These are phyloP conservation scores for Pisolithus albus DNA, from an alignment of 768 basidiomycete genomes.

Conservation along the genomic window DNA sequence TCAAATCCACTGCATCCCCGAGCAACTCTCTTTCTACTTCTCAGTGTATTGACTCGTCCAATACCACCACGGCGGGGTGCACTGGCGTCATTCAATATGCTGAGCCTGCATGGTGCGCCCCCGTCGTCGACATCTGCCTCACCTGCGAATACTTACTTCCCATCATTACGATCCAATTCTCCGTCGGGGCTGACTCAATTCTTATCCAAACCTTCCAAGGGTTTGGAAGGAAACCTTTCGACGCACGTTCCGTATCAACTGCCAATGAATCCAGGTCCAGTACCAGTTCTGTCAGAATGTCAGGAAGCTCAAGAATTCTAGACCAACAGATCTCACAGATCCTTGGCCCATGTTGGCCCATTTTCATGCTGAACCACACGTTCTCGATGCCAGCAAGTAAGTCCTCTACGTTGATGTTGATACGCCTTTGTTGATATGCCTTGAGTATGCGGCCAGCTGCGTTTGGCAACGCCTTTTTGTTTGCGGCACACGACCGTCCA, in stretches of 20 bases:
- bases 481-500: slow-evolving; percentile 2
- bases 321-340: slow-evolving; percentile 78
- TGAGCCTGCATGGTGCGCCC: slow-evolving; percentile 32
- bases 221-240: slow-evolving; percentile 58
- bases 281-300: slow-evolving; percentile 40
- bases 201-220: slow-evolving; percentile 60
- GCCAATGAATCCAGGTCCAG: slow-evolving; percentile 44
- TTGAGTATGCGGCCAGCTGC: too few relatives aligned
- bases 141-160: slow-evolving; percentile 32
- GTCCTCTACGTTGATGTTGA: slow-evolving; percentile 16
- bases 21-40: background rate
- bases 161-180: slow-evolving; percentile 50
- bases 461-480: background rate
- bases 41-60: background rate
- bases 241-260: slow-evolving; percentile 37
- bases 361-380: slow-evolving; percentile 41
- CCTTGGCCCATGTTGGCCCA: slow-evolving; percentile 61
- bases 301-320: slow-evolving; percentile 75
- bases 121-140: slow-evolving; percentile 23
- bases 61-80: slow-evolving; percentile 49
- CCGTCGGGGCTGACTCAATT: slow-evolving; percentile 54
- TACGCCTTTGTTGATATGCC: too few relatives aligned
- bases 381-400: slow-evolving; percentile 47
- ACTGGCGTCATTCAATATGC: slow-evolving; percentile 31
- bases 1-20: too few relatives aligned